Evolutionary conservation across 768 basidiomycete genomes (phyloP).

Genomic region (Coprinopsis marcescibilis): DNA sequence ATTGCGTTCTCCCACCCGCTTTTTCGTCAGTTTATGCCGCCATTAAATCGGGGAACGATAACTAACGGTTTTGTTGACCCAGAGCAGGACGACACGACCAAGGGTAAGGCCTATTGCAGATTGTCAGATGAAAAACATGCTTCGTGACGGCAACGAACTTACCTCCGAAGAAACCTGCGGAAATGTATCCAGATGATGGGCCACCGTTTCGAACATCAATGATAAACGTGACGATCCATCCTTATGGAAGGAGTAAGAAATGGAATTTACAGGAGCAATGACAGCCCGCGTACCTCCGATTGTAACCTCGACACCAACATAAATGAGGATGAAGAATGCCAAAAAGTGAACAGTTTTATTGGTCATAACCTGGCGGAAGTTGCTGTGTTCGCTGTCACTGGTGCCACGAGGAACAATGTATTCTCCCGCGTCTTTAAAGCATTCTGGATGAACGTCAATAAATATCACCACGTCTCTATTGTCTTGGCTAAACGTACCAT

Average conservation of each 20-base stretch:
- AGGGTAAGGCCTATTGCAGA: conserved; percentile 41
- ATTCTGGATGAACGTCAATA: too few relatives aligned
- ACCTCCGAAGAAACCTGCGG: conserved; percentile 51
- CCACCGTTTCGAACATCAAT: conserved; percentile 31
- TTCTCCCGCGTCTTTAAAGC: conserved; percentile 49
- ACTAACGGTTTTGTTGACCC: conserved; percentile 47
- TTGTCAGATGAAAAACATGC: neutral
- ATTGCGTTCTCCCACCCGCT: conserved; percentile 48
- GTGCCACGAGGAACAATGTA: conserved; percentile 28
- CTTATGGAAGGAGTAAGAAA: too few relatives aligned
- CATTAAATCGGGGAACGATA: neutral
- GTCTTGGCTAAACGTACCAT: conserved; percentile 40
- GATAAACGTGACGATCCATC: conserved; percentile 68
- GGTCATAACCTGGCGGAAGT: conserved; percentile 42
- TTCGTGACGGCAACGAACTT: conserved; percentile 8
- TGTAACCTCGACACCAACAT: conserved; percentile 66
- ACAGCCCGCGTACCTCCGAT: too few relatives aligned
- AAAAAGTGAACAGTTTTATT: conserved; percentile 54
- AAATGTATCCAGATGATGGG: conserved; percentile 43
- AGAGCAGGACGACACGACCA: conserved; percentile 50
- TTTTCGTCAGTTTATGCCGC: neutral
- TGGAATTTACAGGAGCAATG: too few relatives aligned
- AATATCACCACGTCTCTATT: too few relatives aligned
- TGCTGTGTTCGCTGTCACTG: conserved; percentile 26
- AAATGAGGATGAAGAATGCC: conserved; percentile 58